Evolutionary conservation across 495 filamentous ascomycete species (phyloP).

Genomic region (Lophiostoma macrostomum): DNA sequence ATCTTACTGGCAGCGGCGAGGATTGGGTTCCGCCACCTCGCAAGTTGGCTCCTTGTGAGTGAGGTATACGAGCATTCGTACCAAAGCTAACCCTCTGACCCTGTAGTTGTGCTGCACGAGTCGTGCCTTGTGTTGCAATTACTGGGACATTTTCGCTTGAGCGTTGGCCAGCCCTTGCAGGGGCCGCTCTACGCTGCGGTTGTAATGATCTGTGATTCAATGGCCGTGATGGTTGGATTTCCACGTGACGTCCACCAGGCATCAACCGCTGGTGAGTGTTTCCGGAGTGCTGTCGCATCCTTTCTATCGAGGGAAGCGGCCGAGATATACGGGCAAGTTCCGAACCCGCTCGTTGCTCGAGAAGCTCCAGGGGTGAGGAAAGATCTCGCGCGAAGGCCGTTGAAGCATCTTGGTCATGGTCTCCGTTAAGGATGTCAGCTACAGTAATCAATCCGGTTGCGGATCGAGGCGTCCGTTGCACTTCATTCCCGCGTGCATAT

Average conservation of each 20-base stretch:
- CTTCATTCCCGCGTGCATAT: conserved; percentile 6
- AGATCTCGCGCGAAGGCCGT: conserved; percentile 17
- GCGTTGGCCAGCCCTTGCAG: conserved; percentile 4
- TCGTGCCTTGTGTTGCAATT: not conserved
- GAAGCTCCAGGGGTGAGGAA: conserved; percentile 24
- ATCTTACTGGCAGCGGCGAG: not conserved
- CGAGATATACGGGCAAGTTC: conserved; percentile 6
- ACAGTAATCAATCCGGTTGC: conserved; percentile 12
- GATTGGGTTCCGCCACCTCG: not conserved
- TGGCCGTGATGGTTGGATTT: not conserved
- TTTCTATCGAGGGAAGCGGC: not conserved
- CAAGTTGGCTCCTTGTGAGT: not conserved
- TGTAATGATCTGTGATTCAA: not conserved
- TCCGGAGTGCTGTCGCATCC: not conserved
- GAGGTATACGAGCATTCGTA: not conserved
- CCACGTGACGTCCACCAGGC: not conserved
- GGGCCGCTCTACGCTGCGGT: not conserved
- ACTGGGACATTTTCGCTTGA: conserved; percentile 19
- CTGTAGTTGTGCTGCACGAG: not conserved
- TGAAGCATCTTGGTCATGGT: conserved; percentile 10
- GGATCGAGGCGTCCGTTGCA: conserved; percentile 2
- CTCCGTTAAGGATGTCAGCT: conserved; percentile 12
- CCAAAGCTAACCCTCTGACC: not conserved
- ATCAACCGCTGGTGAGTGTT: not conserved
- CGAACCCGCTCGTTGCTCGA: conserved; percentile 22